A percentile compares a stretch with the other conserved stretches of the same genome.
Evolutionary conservation across 441 rosid genomes (phyloP).

Genomic region (Erodium moschatum): DNA sequence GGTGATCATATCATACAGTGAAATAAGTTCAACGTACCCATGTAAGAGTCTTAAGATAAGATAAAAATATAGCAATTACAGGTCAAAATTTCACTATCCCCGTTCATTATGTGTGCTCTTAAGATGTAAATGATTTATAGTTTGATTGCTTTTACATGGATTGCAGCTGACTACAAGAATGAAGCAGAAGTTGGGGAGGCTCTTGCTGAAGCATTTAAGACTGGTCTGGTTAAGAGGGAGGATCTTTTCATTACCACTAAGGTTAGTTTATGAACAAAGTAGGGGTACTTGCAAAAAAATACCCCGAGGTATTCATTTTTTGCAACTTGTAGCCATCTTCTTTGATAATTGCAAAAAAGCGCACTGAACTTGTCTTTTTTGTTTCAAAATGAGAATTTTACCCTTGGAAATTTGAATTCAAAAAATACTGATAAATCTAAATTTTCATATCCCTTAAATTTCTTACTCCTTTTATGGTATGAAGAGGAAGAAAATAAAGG

Average conservation of each 20-base stretch:
- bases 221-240: constrained; percentile 69
- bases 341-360: too few species aligned
- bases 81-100: background rate
- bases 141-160: constrained; percentile 15
- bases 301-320: too few species aligned
- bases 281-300: too few species aligned
- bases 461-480: too few species aligned
- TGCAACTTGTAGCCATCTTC: too few species aligned
- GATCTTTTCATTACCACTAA: constrained; percentile 86
- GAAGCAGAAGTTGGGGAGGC: constrained; percentile 84
- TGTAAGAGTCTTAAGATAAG: background rate
- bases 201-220: constrained; percentile 59
- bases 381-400: too few species aligned
- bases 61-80: background rate
- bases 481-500: too few species aligned
- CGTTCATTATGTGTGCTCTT: background rate
- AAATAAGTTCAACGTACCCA: background rate
- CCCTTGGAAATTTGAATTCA: too few species aligned
- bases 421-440: too few species aligned
- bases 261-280: constrained; percentile 27
- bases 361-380: too few species aligned
- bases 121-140: background rate
- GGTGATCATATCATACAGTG: background rate
- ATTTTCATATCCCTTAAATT: too few species aligned
- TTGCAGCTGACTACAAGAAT: constrained; percentile 72